Evolutionary conservation across 257 asterid species (phyloP), one percentile per base, ranked within the genome.

Genomic region (Capsicum baccatum): DNA sequence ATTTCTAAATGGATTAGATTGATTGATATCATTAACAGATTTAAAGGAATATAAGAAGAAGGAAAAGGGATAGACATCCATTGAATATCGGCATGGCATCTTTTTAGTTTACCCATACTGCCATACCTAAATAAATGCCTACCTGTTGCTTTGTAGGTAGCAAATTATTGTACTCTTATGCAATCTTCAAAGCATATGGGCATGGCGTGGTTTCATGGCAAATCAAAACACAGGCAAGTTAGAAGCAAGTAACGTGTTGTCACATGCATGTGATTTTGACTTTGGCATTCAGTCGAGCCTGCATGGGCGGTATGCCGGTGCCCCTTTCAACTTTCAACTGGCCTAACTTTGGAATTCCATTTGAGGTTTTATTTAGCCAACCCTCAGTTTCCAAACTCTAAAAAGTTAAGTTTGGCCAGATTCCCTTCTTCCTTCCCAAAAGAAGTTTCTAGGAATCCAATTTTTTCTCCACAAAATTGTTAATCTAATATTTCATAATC

Each of bases 111-210:
- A 11, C 62, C 70, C 21, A 14, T 78, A 78, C 50, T 64, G 47
- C 70, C 21, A 14, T 78, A 78, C 50, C 82, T 26, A 76, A 26
- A 76, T 76, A 76, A 76, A 78, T 78, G 50, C 82, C 33, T 4
- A 35, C 33, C 64, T 78, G 82, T 78, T 78, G 82, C 82, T 78
- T 54, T 54, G 50, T 26, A 54, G 50, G 82, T 54, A 78, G 82
- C 82, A 78, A 55, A 52, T 54, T 78, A 76, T 76, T 15, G 33
- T 26, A 50, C 39, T 7, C 21, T 63, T 63, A 21, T 63, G 42
- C 48, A 42, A 13, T 6, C 71, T 66, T 54, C 47, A 54, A 14
- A 26, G n/a, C 63, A 76, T 52, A 48, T 76, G 64, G 12, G 26
- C 33, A 7, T 76, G 62, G 19, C 52, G 14, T 37, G 52, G 21